Evolutionary conservation across 768 basidiomycete species (phyloP).

Genomic region (Rhodotorula paludigena): DNA sequence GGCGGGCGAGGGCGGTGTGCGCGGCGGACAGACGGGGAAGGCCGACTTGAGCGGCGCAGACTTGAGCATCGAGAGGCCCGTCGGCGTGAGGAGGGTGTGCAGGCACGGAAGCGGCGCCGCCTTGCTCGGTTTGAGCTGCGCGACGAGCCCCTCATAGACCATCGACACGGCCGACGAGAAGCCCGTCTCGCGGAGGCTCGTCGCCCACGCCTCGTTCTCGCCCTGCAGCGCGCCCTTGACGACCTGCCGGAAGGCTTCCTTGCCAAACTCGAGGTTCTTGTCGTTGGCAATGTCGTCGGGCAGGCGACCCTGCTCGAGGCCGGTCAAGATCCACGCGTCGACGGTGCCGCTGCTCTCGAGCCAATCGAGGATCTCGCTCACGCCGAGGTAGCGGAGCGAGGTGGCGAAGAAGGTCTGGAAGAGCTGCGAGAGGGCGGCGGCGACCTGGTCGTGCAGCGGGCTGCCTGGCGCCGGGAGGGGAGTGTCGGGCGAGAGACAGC

Average conservation of each 20-base stretch:
- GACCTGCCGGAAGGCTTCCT: conserved; percentile 33
- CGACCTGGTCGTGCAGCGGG: conserved; percentile 32
- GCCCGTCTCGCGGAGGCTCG: conserved; percentile 31
- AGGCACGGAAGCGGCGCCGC: conserved; percentile 27
- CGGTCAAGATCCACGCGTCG: conserved; percentile 38
- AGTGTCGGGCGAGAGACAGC: conserved; percentile 20
- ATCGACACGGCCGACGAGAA: conserved; percentile 31
- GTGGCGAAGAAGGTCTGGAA: conserved; percentile 38
- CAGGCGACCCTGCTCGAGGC: conserved; percentile 27
- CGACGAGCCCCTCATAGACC: conserved; percentile 35
- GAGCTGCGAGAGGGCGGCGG: conserved; percentile 15
- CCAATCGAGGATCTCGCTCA: conserved; percentile 38
- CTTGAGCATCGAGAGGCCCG: conserved; percentile 35
- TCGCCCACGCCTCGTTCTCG: conserved; percentile 38
- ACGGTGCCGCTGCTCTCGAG: conserved; percentile 33
- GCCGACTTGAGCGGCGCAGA: conserved; percentile 36
- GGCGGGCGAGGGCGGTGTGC: conserved; percentile 20
- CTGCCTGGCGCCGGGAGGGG: conserved; percentile 19
- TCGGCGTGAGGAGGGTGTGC: conserved; percentile 33
- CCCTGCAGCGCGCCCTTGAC: conserved; percentile 28
- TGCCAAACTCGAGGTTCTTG: conserved; percentile 35
- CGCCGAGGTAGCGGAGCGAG: conserved; percentile 32
- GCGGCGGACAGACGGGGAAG: conserved; percentile 33
- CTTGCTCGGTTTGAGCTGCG: conserved; percentile 29
- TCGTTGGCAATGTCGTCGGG: conserved; percentile 23